Percentiles rank a stretch among this genome's conserved stretches.
Evolutionary conservation across 441 rosid genomes (phyloP).

Genomic region (Gossypium gossypioides): DNA sequence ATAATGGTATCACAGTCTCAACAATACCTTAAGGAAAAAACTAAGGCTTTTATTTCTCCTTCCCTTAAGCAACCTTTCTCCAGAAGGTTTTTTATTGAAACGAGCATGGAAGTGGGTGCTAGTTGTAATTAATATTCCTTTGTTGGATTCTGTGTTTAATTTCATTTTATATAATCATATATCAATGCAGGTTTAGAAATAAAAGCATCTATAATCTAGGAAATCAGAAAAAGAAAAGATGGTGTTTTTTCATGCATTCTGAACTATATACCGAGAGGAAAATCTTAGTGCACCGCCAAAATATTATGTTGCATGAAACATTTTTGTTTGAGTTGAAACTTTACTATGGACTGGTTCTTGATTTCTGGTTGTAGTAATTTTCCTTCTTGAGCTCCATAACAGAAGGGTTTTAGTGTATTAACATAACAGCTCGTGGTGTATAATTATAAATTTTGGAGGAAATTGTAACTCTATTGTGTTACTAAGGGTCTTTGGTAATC

Average conservation of each 20-base stretch:
- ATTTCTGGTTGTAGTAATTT: neutral
- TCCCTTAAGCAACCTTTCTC: neutral
- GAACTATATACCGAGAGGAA: neutral
- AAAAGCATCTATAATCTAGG: neutral
- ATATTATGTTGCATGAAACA: neutral
- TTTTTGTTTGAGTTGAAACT: neutral
- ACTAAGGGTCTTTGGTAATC: neutral
- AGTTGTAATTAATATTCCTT: neutral
- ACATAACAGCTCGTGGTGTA: neutral
- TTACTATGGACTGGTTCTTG: neutral
- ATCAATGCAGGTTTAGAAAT: neutral
- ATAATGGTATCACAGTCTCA: neutral
- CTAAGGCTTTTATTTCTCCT: neutral
- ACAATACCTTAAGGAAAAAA: neutral
- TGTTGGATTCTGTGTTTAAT: neutral
- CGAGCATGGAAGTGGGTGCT: neutral
- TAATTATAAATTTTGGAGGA: neutral
- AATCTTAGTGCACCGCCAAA: neutral
- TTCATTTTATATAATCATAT: neutral
- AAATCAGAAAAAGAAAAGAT: neutral
- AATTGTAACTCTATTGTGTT: neutral
- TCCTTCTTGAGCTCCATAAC: neutral
- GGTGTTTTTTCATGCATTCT: neutral
- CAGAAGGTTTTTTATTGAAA: neutral
- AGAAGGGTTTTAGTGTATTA: neutral